Conservation (phyloP, 352 stramenopile genomes). For the Thalassiosira tumida region DNA sequence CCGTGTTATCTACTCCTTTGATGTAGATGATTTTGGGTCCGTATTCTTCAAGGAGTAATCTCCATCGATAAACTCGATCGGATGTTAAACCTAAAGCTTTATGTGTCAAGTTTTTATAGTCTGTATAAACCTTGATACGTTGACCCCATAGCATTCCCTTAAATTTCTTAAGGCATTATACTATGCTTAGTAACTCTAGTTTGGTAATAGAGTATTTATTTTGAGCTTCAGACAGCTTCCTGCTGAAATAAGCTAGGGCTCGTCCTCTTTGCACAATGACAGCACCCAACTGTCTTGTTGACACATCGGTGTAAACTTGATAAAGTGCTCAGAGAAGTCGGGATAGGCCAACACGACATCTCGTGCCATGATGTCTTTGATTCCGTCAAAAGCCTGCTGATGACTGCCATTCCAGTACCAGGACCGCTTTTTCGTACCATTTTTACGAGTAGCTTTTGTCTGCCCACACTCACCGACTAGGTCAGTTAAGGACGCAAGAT, state of each 20-base stretch:
- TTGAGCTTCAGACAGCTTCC: conserved; percentile 76
- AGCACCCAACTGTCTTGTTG: conserved; percentile 58
- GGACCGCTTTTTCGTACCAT: conserved; percentile 40
- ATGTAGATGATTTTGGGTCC: conserved; percentile 71
- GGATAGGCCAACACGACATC: conserved; percentile 81
- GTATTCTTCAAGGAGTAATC: conserved; percentile 78
- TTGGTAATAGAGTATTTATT: conserved; percentile 74
- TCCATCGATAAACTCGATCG: conserved; percentile 9
- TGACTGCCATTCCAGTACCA: conserved; percentile 63
- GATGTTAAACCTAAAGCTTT: conserved; percentile 23
- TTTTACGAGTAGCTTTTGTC: conserved; percentile 63
- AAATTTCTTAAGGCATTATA: conserved; percentile 83
- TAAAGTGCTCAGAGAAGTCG: conserved; percentile 75
- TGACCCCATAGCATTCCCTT: conserved; percentile 81
- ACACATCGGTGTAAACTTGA: conserved; percentile 76
- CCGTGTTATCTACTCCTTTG: conserved; percentile 73
- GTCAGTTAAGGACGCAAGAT: conserved; percentile 73
- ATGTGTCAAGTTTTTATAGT: conserved; percentile 79
- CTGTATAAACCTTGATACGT: conserved; percentile 75
- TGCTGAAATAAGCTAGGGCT: conserved; percentile 76
- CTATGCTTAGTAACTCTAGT: conserved; percentile 74
- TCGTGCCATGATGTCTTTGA: conserved; percentile 77
- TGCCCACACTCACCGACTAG: conserved; percentile 76
- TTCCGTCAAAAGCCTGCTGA: conserved; percentile 81
- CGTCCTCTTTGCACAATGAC: conserved; percentile 72